Evolutionary conservation across 192 early-diverging fungal species (phyloP).

Genomic region (Coemansia sp.): DNA sequence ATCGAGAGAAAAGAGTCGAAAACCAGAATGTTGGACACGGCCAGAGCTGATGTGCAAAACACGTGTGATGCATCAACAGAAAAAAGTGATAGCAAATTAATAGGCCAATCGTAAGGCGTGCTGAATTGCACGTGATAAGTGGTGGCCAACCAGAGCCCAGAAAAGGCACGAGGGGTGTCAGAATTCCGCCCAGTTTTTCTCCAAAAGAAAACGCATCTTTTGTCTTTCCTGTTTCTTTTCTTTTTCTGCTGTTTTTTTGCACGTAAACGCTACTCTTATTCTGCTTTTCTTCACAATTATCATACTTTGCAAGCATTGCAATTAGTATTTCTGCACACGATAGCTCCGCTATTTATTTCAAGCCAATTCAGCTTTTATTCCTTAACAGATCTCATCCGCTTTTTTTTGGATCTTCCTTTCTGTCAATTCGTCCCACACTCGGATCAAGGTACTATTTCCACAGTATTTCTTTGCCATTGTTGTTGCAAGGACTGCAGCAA

Average conservation of each 20-base stretch:
- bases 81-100: neutral
- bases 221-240: neutral
- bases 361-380: neutral
- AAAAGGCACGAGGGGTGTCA: neutral
- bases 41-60: too few species aligned
- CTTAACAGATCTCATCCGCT: neutral
- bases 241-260: conserved; percentile 9
- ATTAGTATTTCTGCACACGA: neutral
- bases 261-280: conserved; percentile 8
- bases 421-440: neutral
- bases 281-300: neutral
- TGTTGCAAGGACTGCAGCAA: conserved; percentile 4
- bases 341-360: neutral
- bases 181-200: neutral
- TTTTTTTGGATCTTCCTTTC: neutral
- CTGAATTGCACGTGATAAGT: neutral
- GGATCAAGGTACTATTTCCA: conserved; percentile 17
- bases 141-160: neutral
- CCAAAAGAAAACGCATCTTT: neutral
- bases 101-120: neutral
- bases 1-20: too few species aligned
- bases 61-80: too few species aligned
- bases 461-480: neutral
- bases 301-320: neutral
- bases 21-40: too few species aligned